Base-by-base conservation (phyloP, 2,329 filamentous ascomycete genomes). In the Trichocomaceae sp. region DNA sequence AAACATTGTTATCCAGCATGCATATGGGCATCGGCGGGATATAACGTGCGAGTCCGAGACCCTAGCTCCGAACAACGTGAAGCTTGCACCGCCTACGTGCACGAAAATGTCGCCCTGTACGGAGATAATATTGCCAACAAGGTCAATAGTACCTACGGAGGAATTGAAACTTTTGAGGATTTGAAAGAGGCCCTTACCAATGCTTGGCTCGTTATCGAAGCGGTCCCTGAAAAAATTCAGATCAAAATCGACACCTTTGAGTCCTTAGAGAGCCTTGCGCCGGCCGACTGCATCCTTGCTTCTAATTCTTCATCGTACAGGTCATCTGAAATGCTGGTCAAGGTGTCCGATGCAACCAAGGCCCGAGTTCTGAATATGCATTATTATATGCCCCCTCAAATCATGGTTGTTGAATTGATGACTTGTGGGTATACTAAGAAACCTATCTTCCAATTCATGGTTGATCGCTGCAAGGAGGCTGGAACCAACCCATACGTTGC, bases 241-340 rank as follows among this genome's bases (percentile, higher is more conserved):
- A 3, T 52, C 2, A 52, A 52, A 23, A 52, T 52, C 22, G 41
- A 46, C 9, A 47, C 41, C 10, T 46, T 52, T n/a, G 29, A 20
- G 6, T 1, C 2, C 12, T 66, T 82, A 8, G 77, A 78, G n/a
- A 59, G 59, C 6, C 39, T 69, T 7, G 69, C 76, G 0, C 72
- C 73, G 0, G 22, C 56, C 0, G 79, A 82, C 51, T 74, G 73
- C 45, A 75, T 83, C 17, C 61, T 83, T 0, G 74, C 71, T 0
- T 76, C 72, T 13, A 82, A 82, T 51, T 78, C 75, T 0, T 80
- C 77, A 0, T 80, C 77, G 0, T 81, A 75, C 69, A 79, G 77
- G 60, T 76, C 75, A 0, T 67, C 71, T 0, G 71, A 79, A 52
- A 76, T 82, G 72, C 58, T 81, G 0, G 69, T 63, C 1, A 72